Evolutionary conservation across 805 yeast species (phyloP).

Genomic region (Ogataea saltuana): DNA sequence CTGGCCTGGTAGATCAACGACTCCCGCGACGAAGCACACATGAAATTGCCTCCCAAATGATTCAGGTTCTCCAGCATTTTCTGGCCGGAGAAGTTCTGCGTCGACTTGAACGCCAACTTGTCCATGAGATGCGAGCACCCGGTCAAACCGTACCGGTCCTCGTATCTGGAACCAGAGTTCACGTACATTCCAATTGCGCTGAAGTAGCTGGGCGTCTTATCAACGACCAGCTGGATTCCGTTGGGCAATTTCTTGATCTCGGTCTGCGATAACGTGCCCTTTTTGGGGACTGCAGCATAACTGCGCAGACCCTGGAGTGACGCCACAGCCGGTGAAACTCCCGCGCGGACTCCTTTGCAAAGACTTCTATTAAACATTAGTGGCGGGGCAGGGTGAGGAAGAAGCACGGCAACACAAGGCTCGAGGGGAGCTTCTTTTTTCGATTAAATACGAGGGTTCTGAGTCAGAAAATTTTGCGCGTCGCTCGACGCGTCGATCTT

Average conservation of each 20-base stretch:
- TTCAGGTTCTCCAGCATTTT: conserved; percentile 77
- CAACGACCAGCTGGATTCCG: conserved; percentile 82
- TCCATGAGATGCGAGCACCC: conserved; percentile 87
- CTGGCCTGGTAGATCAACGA: conserved; percentile 92
- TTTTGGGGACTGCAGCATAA: not conserved
- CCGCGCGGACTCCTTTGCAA: too few relatives aligned
- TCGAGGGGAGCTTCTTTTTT: not conserved
- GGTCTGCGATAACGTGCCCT: conserved; percentile 17
- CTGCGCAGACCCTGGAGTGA: not conserved
- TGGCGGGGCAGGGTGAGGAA: too few relatives aligned
- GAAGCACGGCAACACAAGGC: too few relatives aligned
- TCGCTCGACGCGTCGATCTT: conserved; percentile 4
- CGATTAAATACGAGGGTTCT: not conserved
- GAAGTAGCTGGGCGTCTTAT: conserved; percentile 86
- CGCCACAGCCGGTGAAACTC: not conserved
- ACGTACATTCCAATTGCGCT: conserved; percentile 87
- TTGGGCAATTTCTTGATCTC: conserved; percentile 52
- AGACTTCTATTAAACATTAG: not conserved
- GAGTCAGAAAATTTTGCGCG: conserved; percentile 2
- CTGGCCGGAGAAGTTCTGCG: conserved; percentile 55
- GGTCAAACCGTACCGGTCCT: conserved; percentile 49
- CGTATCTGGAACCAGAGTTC: conserved; percentile 89
- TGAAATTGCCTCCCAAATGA: conserved; percentile 87
- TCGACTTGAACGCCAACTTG: conserved; percentile 80
- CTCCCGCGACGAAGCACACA: conserved; percentile 91